Evolutionary conservation across 768 basidiomycete species (phyloP), one percentile per base, ranked within the genome.

Genomic region (Calocera viscosa): DNA sequence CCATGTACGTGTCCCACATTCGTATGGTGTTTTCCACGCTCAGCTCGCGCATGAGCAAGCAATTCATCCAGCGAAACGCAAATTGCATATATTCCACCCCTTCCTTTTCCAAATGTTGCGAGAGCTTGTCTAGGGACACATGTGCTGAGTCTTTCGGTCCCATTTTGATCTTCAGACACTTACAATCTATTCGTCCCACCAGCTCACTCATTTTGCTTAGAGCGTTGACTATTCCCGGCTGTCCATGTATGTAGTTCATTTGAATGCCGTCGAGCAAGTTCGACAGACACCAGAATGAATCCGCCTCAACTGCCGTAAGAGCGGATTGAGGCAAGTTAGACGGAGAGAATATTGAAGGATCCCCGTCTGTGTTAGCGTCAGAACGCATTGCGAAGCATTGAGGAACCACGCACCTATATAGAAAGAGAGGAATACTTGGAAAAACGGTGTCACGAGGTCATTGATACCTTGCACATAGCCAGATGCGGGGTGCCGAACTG

Each of bases 61-160:
- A 97, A 73, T 99, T 98, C 94, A 99, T 97, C 96, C 96, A 99
- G 64, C 96, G 84, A 78, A 99, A 99, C 40, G 96, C 95, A 72
- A 99, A 99, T 75, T 99, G 96, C 88, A 99, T 96, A 74, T 96
- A 99, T 79, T 98, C 94, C 71, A 99, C 94, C 72, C 90, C 91
- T 77, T 99, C 89, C 12, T 86, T 78, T 69, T 88, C 87, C 64
- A 99, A 82, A 77, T 99, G 96, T 7, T 84, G 78, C 2, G 87
- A 82, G n/a, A 99, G 82, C 1, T 93, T 91, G 22, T 88, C 92
- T 95, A 67, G 3, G 32, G 14, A 2, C 68, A 14, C 28, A 35
- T 40, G 2, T 39, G 26, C 35, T 16, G 16, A 63, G 24, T 34
- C 16, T 33, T 16, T 1, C 49, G 26, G 17, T 38, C 35, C 35